phyloP scores from a whole-genome alignment of 2,329 filamentous ascomycete species.

The Fusarium robinianum region DNA sequence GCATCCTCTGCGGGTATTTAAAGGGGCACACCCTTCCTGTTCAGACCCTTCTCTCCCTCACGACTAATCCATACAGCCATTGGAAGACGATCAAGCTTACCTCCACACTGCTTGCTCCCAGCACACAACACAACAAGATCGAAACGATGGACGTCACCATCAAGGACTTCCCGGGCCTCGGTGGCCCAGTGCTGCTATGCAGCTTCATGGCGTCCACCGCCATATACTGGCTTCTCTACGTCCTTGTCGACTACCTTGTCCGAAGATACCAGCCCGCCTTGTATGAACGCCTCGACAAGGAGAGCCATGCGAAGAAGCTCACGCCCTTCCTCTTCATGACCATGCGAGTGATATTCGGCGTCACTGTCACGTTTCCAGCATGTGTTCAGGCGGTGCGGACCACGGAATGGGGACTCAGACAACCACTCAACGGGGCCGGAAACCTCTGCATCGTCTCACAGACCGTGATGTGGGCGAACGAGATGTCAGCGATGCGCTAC shows the following conservation, averaged over 20 bases:
- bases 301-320: conserved; percentile 22
- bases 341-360: conserved; percentile 35
- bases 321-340: conserved; percentile 22
- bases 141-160: neutral
- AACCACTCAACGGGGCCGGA: conserved; percentile 25
- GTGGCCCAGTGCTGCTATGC: conserved; percentile 25
- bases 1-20: too few relatives aligned
- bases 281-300: conserved; percentile 17
- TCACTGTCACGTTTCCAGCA: conserved; percentile 27
- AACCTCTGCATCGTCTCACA: conserved; percentile 35
- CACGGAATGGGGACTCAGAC: conserved; percentile 28
- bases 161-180: conserved; percentile 9
- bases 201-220: conserved; percentile 21
- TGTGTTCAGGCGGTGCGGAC: conserved; percentile 26
- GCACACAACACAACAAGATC: neutral
- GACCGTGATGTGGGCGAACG: conserved; percentile 29
- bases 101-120: neutral
- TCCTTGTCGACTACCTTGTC: conserved; percentile 17
- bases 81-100: neutral
- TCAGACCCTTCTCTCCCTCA: too few relatives aligned
- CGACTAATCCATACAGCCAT: too few relatives aligned
- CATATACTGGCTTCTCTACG: conserved; percentile 30
- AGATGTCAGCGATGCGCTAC: conserved; percentile 18
- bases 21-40: too few relatives aligned
- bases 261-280: conserved; percentile 10